A percentile compares a stretch with the other conserved stretches of the same genome.
Evolutionary conservation across 2,329 filamentous ascomycete species (phyloP).

Genomic region (Macroventuria anomochaeta): DNA sequence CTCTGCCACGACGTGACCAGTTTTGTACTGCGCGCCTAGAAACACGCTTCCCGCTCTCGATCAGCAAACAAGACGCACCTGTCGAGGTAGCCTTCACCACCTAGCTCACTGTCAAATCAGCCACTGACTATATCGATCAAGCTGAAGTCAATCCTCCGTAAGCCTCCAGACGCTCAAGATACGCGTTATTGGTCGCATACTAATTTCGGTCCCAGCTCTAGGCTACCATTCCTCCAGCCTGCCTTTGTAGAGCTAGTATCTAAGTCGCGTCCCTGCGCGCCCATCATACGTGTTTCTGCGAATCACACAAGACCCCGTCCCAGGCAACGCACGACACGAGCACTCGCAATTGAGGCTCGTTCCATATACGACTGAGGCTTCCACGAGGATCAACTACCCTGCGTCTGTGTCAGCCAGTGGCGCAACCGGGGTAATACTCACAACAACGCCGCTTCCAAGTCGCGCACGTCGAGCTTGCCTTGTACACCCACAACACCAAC

Average conservation of each 20-base stretch:
- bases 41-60: constrained; percentile 37
- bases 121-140: constrained; percentile 24
- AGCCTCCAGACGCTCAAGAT: constrained; percentile 26
- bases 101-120: constrained; percentile 24
- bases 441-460: constrained; percentile 32
- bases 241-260: constrained; percentile 30
- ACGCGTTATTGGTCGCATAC: constrained; percentile 38
- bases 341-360: constrained; percentile 26
- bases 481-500: constrained; percentile 29
- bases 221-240: constrained; percentile 43
- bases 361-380: constrained; percentile 23
- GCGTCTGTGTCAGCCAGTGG: constrained; percentile 41
- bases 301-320: constrained; percentile 23
- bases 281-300: constrained; percentile 29
- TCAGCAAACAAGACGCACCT: constrained; percentile 42
- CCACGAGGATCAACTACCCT: constrained; percentile 26
- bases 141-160: constrained; percentile 31
- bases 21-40: constrained; percentile 39
- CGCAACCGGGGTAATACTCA: constrained; percentile 42
- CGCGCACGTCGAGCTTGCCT: constrained; percentile 33
- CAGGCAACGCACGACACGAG: constrained; percentile 36
- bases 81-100: constrained; percentile 33
- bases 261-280: constrained; percentile 37
- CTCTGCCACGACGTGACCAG: constrained; percentile 47
- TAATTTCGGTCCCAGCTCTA: constrained; percentile 42